phyloP scores from a whole-genome alignment of 306 rosid genomes.

The Prosopis cineraria region DNA sequence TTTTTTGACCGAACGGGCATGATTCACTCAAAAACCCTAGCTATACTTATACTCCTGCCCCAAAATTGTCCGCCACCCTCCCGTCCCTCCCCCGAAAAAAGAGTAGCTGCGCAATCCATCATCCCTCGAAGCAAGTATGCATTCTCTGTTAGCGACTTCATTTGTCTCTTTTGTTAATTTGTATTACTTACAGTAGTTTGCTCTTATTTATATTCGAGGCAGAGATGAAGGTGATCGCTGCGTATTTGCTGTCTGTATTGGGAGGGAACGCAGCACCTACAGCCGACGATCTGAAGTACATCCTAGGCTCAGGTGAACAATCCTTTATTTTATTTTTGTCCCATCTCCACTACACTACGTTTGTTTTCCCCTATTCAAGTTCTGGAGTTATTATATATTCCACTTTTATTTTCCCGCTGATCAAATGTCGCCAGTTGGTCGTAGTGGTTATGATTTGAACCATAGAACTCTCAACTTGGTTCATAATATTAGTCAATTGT shows the following conservation, averaged over 20 bases:
- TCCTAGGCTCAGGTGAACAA: constrained; percentile 53
- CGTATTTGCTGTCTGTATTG: constrained; percentile 75
- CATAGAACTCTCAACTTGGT: constrained; percentile 5
- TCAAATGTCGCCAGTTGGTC: not conserved
- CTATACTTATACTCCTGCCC: not conserved
- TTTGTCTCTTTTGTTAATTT: not conserved
- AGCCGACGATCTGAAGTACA: constrained; percentile 53
- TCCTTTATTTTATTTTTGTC: not conserved
- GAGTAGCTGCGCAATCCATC: not conserved
- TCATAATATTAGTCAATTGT: not conserved
- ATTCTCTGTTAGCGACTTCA: not conserved
- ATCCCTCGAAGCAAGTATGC: constrained; percentile 29
- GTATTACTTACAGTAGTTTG: not conserved
- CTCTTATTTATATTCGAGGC: constrained; percentile 12
- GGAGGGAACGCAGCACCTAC: constrained; percentile 68
- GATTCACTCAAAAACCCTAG: constrained; percentile 39
- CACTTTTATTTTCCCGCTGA: not conserved
- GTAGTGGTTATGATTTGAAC: not conserved
- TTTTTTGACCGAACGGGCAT: not conserved
- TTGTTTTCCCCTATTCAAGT: not conserved
- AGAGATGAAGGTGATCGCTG: constrained; percentile 78
- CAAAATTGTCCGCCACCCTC: not conserved
- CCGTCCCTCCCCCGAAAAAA: constrained; percentile 19
- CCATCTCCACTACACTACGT: not conserved
- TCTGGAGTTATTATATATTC: not conserved